These are phyloP conservation scores for Globisporangium spiculum DNA, from an alignment of 352 stramenopile genomes.

Conservation along the genomic window DNA sequence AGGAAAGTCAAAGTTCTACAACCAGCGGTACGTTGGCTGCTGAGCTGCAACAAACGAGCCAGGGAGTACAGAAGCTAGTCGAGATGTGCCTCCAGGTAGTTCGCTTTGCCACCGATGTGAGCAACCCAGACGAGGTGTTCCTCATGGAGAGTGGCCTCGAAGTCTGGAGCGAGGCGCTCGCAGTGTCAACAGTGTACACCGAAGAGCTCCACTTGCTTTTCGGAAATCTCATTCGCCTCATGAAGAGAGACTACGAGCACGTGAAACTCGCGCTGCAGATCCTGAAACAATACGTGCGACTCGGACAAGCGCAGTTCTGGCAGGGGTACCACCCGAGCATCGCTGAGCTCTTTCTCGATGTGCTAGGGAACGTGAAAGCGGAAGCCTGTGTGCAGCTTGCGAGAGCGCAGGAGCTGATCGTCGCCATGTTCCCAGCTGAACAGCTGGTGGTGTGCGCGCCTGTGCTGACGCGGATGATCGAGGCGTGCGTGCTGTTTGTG, in stretches of 20 bases:
- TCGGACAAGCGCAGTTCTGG: slow-evolving; percentile 67
- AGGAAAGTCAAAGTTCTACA: slow-evolving; percentile 27
- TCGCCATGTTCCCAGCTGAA: slow-evolving; percentile 33
- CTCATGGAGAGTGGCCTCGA: slow-evolving; percentile 82
- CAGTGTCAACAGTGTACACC: slow-evolving; percentile 49
- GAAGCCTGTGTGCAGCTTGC: slow-evolving; percentile 65
- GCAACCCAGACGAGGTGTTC: slow-evolving; percentile 81
- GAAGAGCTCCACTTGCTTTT: slow-evolving; percentile 72
- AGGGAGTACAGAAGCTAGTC: slow-evolving; percentile 40
- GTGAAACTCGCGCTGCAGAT: slow-evolving; percentile 55
- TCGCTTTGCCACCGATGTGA: slow-evolving; percentile 66
- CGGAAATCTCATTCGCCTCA: slow-evolving; percentile 50
- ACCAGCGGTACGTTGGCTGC: neutral
- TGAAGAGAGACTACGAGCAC: slow-evolving; percentile 82
- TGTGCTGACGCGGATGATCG: slow-evolving; percentile 42
- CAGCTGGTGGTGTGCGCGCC: slow-evolving; percentile 32
- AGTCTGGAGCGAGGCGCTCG: slow-evolving; percentile 61
- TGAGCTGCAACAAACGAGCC: slow-evolving; percentile 7
- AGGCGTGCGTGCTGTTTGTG: slow-evolving; percentile 43
- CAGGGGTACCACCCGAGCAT: slow-evolving; percentile 52
- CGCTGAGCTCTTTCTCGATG: slow-evolving; percentile 31
- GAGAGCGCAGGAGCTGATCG: slow-evolving; percentile 38
- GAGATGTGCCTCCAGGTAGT: slow-evolving; percentile 73
- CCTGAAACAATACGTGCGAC: slow-evolving; percentile 58
- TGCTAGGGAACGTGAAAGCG: slow-evolving; percentile 69